phyloP scores from a whole-genome alignment of 2,329 filamentous ascomycete genomes.

The Aspergillus eucalypticola region DNA sequence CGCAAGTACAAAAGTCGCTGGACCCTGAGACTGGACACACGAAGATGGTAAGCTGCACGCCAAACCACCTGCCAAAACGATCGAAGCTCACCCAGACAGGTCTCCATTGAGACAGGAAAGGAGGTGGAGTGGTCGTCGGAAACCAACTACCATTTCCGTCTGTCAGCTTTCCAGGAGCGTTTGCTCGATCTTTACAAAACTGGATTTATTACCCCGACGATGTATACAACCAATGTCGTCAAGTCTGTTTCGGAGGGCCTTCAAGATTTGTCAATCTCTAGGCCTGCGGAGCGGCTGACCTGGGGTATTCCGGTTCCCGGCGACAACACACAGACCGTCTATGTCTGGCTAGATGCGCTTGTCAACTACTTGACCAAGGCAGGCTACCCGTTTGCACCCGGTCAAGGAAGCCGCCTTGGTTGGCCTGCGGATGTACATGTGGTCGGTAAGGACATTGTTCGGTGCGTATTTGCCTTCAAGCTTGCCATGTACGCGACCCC shows the following conservation, averaged over 20 bases:
- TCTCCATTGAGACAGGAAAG: constrained; percentile 82
- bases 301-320: constrained; percentile 92
- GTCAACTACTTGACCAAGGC: constrained; percentile 90
- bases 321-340: constrained; percentile 85
- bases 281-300: constrained; percentile 71
- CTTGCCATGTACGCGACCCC: background rate
- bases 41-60: constrained; percentile 60
- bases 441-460: constrained; percentile 93
- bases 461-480: constrained; percentile 40
- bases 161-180: constrained; percentile 77
- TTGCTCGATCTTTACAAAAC: constrained; percentile 76
- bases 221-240: constrained; percentile 76
- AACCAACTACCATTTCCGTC: constrained; percentile 89
- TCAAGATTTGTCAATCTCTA: constrained; percentile 84
- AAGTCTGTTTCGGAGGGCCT: constrained; percentile 74
- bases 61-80: background rate
- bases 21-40: constrained; percentile 80
- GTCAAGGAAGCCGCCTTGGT: constrained; percentile 60
- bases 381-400: constrained; percentile 75
- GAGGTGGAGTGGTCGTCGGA: constrained; percentile 95
- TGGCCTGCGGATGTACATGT: constrained; percentile 95
- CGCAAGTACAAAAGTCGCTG: constrained; percentile 69
- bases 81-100: constrained; percentile 35
- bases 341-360: constrained; percentile 96
- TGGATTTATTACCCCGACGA: constrained; percentile 75